phyloP scores from a whole-genome alignment of 345 rosid genomes.

The Arabidopsis suecica region DNA sequence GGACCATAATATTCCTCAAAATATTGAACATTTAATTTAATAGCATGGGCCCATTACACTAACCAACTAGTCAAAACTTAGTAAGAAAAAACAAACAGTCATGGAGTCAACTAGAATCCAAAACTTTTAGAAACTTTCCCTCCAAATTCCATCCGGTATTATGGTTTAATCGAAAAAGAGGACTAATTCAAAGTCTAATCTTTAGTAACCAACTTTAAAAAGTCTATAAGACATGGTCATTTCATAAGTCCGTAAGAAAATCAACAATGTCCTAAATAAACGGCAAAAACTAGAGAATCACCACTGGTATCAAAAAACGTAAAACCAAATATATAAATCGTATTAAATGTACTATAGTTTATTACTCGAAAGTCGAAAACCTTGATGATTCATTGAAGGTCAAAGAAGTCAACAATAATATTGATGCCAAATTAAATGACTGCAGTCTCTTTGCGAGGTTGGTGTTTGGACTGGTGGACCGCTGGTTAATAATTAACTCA shows the following conservation, averaged over 20 bases:
- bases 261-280: neutral
- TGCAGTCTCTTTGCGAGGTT: slow-evolving; percentile 26
- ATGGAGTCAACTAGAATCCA: neutral
- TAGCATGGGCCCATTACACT: neutral
- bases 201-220: neutral
- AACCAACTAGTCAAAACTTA: slow-evolving; percentile 7
- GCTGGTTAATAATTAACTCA: slow-evolving; percentile 13
- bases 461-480: slow-evolving; percentile 28
- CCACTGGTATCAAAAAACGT: neutral
- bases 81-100: neutral
- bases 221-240: neutral
- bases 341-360: neutral
- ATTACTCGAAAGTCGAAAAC: neutral
- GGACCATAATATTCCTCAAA: neutral
- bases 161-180: slow-evolving; percentile 3
- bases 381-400: slow-evolving; percentile 8
- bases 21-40: neutral
- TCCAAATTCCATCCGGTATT: slow-evolving; percentile 8
- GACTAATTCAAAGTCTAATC: slow-evolving; percentile 17
- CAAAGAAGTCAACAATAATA: slow-evolving; percentile 21
- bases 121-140: slow-evolving; percentile 15
- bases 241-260: neutral
- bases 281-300: neutral
- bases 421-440: slow-evolving; percentile 24
- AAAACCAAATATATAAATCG: neutral